Percentiles rank a stretch among this genome's conserved stretches.
Conservation (phyloP, 2,329 filamentous ascomycete species). For the Cladophialophora chaetospira region DNA sequence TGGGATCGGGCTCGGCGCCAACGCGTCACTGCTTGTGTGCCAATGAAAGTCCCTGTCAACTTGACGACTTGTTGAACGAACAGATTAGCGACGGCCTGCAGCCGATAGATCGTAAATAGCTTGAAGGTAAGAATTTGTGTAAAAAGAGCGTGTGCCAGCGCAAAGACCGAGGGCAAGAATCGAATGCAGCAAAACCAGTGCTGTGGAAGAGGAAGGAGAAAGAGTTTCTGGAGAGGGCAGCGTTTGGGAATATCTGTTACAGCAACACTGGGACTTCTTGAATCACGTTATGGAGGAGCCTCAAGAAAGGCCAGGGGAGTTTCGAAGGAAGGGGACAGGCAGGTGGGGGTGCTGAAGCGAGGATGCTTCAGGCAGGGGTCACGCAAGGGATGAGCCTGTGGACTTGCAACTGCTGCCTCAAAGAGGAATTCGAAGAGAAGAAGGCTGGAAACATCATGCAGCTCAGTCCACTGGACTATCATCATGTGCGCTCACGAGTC, state of each 20-base stretch:
- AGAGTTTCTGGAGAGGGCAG: constrained; percentile 3
- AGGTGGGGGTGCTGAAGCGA: background rate
- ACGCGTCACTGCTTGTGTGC: constrained; percentile 21
- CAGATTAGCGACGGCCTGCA: constrained; percentile 26
- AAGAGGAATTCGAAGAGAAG: background rate
- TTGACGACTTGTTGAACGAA: constrained; percentile 14
- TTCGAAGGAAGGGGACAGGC: constrained; percentile 1
- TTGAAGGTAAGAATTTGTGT: constrained; percentile 3
- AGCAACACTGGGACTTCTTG: constrained; percentile 11
- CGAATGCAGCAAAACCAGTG: constrained; percentile 17
- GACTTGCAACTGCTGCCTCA: background rate
- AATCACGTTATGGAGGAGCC: constrained; percentile 7
- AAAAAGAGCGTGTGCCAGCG: constrained; percentile 18
- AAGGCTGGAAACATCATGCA: background rate
- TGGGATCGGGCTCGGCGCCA: constrained; percentile 27
- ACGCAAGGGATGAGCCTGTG: background rate
- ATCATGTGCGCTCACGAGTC: too few relatives aligned
- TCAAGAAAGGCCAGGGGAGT: constrained; percentile 2
- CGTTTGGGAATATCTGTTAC: background rate
- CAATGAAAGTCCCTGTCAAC: constrained; percentile 23
- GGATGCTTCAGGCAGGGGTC: constrained; percentile 3
- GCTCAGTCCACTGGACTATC: too few relatives aligned
- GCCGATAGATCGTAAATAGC: constrained; percentile 18
- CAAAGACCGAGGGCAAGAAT: too few relatives aligned
- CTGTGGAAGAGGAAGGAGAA: constrained; percentile 2